Base-by-base conservation (phyloP, 441 rosid species). In the Aquilaria agallochum region DNA sequence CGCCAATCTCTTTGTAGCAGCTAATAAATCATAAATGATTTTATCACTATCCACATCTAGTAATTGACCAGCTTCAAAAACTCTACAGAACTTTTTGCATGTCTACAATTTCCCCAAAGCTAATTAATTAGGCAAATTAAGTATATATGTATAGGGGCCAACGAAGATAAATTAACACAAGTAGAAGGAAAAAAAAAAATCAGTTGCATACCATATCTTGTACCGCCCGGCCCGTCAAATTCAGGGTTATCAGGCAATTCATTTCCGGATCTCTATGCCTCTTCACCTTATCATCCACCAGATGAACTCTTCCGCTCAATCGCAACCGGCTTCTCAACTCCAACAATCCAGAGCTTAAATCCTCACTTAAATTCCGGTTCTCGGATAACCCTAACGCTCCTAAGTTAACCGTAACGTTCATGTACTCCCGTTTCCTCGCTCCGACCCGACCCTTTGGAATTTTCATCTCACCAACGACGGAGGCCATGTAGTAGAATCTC, bases 281-380 rank as follows among this genome's bases (percentile, higher is more conserved):
- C 68, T 30, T 48, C 49, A 57, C 30, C 6, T 50, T 50, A 30
- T 50, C 58, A 10, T 72, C 59, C 60, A 83, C 57, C 62, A 82
- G 58, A 20, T 67, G 67, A 27, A 88, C 60, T 51, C 42, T 73
- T 11, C 96, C 94, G 5, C 62, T 72, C 59, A 90, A n/a, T 50
- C 50, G 53, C 0, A 72, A 87, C 15, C 70, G 53, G 62, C 78
- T 68, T 2, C 7, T 81, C 60, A 89, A 49, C 31, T 72, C 78
- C 82, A 91, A 48, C 12, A 68, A 48, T 53, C 92, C 89, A 7
- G 53, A 72, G 5, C 34, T 72, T 50, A 79, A 15, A 50, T 84
- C 86, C 5, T 56, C 45, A 12, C 63, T 78, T 31, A 80, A 60
- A 31, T 31, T 68, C 31, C 20, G 13, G 0, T 31, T 11, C 0